These are phyloP conservation scores for Leptographium wingfieldii DNA, from an alignment of 2,329 filamentous ascomycete species.

Conservation along the genomic window DNA sequence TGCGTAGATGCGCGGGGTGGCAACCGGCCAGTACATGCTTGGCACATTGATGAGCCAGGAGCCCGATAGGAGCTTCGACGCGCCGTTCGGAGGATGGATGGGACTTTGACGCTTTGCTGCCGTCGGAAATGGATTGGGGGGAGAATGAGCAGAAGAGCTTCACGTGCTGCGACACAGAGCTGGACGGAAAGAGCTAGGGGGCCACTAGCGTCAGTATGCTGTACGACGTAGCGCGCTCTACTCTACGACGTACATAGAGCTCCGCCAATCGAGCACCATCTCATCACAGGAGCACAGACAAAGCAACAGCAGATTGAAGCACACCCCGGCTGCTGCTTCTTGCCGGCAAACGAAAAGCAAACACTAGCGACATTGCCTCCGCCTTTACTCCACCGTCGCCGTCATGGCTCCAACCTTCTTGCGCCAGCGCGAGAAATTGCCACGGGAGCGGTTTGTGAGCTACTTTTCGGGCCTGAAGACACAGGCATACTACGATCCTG, in stretches of 20 bases:
- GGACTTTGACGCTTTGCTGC: background rate
- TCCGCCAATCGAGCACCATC: no score
- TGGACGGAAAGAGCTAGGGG: no score
- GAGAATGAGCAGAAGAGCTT: background rate
- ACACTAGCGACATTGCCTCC: background rate
- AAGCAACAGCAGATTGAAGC: background rate
- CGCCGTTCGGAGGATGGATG: background rate
- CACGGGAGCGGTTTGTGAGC: slow-evolving; percentile 56
- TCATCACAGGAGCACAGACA: no score
- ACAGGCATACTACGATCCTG: slow-evolving; percentile 56
- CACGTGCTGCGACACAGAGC: no score
- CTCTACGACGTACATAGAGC: no score
- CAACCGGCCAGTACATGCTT: slow-evolving; percentile 85
- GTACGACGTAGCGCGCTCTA: background rate
- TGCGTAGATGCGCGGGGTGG: slow-evolving; percentile 71
- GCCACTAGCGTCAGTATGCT: background rate
- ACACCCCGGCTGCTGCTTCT: background rate
- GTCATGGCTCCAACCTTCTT: slow-evolving; percentile 20
- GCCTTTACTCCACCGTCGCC: background rate
- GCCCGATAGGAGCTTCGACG: slow-evolving; percentile 18
- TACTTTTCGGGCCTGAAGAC: slow-evolving; percentile 58
- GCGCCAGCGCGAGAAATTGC: slow-evolving; percentile 39
- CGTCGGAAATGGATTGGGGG: background rate
- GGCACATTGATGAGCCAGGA: slow-evolving; percentile 15
- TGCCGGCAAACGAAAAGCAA: background rate